Evolutionary conservation across 1,139 yeast genomes (phyloP).

Genomic region (Scheffersomyces parashehatae): DNA sequence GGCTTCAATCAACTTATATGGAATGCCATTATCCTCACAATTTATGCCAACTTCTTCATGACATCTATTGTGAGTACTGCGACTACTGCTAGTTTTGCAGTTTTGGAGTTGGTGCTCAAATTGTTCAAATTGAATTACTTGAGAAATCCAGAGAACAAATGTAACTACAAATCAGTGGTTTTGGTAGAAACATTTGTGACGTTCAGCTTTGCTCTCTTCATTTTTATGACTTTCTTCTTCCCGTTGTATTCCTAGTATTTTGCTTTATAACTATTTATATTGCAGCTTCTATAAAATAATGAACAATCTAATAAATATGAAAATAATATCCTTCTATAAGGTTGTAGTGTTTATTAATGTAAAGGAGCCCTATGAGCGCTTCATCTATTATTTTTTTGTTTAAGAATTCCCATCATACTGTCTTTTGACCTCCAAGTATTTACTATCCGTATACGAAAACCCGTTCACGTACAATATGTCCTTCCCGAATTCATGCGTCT

Average conservation of each 20-base stretch:
- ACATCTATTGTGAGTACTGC: not conserved
- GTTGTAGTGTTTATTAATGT: too few species aligned
- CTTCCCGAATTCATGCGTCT: conserved; percentile 14
- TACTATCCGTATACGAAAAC: conserved; percentile 46
- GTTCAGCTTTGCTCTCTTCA: too few species aligned
- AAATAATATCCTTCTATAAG: too few species aligned
- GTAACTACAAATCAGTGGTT: conserved; percentile 5
- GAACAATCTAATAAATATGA: too few species aligned
- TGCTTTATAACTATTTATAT: too few species aligned
- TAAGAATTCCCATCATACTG: too few species aligned
- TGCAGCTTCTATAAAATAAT: too few species aligned
- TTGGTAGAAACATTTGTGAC: conserved; percentile 1
- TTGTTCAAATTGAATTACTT: conserved; percentile 21
- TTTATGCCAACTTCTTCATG: not conserved
- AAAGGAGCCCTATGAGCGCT: too few species aligned
- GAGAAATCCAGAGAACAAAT: conserved; percentile 8
- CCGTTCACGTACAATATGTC: conserved; percentile 45
- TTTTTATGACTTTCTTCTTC: too few species aligned
- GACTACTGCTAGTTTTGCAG: conserved; percentile 1
- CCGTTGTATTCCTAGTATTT: too few species aligned
- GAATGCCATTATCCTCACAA: not conserved
- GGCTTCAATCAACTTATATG: not conserved
- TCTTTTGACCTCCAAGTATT: conserved; percentile 20
- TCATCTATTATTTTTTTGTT: too few species aligned
- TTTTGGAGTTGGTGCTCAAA: conserved; percentile 8